Percentiles rank a stretch among this genome's conserved stretches.
phyloP scores from a whole-genome alignment of 768 basidiomycete genomes.

The Exidia glandulosa region DNA sequence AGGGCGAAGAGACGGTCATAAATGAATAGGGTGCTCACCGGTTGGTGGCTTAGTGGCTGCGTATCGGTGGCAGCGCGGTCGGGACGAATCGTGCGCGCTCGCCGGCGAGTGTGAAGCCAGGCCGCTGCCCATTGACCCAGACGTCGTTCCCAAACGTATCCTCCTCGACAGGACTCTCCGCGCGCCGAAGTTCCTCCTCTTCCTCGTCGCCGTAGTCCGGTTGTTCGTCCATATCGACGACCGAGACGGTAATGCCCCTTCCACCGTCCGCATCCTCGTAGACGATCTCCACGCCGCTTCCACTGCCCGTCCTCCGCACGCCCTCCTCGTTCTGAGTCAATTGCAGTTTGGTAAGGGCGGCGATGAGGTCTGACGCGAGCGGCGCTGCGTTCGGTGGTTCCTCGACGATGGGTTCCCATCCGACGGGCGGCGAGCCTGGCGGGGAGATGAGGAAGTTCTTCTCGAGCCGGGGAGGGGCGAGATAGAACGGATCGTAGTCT shows the following conservation, averaged over 20 bases:
- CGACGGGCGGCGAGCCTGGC: slow-evolving; percentile 92
- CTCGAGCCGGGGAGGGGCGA: slow-evolving; percentile 68
- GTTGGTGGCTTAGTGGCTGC: background rate
- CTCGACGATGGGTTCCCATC: slow-evolving; percentile 88
- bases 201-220: background rate
- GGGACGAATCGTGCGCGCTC: background rate
- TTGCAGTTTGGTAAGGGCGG: slow-evolving; percentile 64
- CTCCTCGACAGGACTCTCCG: background rate
- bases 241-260: background rate
- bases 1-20: too few relatives aligned
- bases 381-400: slow-evolving; percentile 79
- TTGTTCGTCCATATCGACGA: background rate
- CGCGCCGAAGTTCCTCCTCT: background rate
- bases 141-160: background rate
- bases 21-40: too few relatives aligned
- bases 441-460: slow-evolving; percentile 98
- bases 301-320: background rate
- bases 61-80: background rate
- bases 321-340: slow-evolving; percentile 14
- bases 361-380: slow-evolving; percentile 79
- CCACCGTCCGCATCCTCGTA: background rate
- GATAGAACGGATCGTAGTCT: slow-evolving; percentile 31
- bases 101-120: background rate
- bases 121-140: background rate
- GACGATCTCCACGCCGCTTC: background rate